Evolutionary conservation across 306 rosid genomes (phyloP).

Genomic region (Macrotyloma uniflorum): DNA sequence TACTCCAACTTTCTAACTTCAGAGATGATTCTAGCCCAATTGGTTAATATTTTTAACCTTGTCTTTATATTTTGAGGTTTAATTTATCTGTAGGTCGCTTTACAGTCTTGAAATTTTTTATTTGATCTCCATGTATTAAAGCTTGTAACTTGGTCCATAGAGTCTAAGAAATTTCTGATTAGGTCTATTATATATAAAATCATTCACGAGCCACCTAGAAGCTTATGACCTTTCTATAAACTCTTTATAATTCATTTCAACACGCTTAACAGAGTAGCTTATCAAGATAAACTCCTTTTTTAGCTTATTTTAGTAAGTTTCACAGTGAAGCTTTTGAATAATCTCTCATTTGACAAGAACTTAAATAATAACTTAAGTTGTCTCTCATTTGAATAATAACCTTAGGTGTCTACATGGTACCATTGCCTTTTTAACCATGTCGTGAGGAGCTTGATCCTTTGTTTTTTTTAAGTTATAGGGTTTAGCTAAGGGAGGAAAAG

Average conservation of each 20-base stretch:
- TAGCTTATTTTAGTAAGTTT: background rate
- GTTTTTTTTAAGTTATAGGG: background rate
- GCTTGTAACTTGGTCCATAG: background rate
- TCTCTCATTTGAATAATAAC: background rate
- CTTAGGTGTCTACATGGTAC: background rate
- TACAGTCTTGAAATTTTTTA: background rate
- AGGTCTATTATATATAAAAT: background rate
- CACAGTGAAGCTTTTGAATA: background rate
- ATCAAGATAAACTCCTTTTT: background rate
- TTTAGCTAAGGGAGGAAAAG: background rate
- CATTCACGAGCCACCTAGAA: background rate
- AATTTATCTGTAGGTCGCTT: background rate
- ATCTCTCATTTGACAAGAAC: background rate
- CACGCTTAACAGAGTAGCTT: background rate
- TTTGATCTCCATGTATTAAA: background rate
- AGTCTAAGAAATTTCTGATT: background rate
- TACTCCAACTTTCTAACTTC: slow-evolving; percentile 84
- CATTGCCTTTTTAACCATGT: background rate
- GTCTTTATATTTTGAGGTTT: background rate
- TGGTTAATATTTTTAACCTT: slow-evolving; percentile 53
- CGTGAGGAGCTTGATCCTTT: background rate
- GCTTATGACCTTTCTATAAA: background rate
- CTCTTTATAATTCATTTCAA: background rate
- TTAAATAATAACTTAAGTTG: background rate
- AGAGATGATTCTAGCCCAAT: slow-evolving; percentile 88